Conservation (phyloP, 2,329 filamentous ascomycete species). For the Remersonia thermophila region DNA sequence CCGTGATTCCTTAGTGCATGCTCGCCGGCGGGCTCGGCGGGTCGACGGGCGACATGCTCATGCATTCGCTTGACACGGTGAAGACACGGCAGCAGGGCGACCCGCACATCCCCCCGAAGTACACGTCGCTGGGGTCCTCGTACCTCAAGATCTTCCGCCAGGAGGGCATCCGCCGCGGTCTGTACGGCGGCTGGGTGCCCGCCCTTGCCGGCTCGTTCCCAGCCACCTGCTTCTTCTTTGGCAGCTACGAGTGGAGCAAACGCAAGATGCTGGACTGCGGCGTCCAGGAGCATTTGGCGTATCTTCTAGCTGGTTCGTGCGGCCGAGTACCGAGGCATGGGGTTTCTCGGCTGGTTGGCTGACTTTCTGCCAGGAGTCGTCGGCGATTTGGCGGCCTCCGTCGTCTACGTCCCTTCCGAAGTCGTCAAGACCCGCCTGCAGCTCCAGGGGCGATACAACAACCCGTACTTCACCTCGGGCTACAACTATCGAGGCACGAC, state of each 20-base stretch:
- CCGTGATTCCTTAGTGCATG: constrained; percentile 55
- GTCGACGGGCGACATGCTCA: constrained; percentile 88
- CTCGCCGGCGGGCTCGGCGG: constrained; percentile 87
- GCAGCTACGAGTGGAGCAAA: constrained; percentile 92
- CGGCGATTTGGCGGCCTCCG: constrained; percentile 80
- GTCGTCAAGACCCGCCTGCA: constrained; percentile 96
- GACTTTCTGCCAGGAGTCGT: constrained; percentile 53
- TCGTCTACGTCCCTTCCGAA: constrained; percentile 93
- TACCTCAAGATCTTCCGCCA: constrained; percentile 90
- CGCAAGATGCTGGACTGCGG: constrained; percentile 75
- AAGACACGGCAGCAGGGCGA: constrained; percentile 97
- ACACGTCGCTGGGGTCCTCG: constrained; percentile 77
- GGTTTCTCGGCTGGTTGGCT: constrained; percentile 2
- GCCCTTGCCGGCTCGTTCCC: constrained; percentile 87
- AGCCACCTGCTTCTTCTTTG: constrained; percentile 90
- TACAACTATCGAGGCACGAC: constrained; percentile 88
- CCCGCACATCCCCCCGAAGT: constrained; percentile 83
- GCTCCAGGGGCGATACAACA: constrained; percentile 88
- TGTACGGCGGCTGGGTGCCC: constrained; percentile 89
- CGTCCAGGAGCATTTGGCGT: constrained; percentile 70
- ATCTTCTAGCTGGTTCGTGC: constrained; percentile 63
- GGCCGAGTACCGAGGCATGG: neutral
- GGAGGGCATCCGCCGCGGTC: constrained; percentile 71
- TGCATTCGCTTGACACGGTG: constrained; percentile 98
- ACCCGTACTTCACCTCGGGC: constrained; percentile 82